Conservation (phyloP, 1,139 yeast genomes). For the Yamadazyma mexicana region DNA sequence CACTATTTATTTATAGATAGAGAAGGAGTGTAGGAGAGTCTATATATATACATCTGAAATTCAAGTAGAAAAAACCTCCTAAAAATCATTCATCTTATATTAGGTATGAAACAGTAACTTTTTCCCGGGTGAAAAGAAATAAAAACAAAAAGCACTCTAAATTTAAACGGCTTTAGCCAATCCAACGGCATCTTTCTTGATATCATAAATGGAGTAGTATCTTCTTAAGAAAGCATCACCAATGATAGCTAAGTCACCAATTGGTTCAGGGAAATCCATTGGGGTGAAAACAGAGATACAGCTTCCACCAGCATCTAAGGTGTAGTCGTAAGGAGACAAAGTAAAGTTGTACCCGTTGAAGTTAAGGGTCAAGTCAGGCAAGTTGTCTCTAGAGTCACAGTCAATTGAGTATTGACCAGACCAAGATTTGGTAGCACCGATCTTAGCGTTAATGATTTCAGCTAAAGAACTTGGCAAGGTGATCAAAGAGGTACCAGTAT, state of each 20-base stretch:
- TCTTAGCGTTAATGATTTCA: slow-evolving; percentile 89
- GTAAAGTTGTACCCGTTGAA: slow-evolving; percentile 91
- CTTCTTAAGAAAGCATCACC: slow-evolving; percentile 97
- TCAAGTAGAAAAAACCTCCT: too few relatives aligned
- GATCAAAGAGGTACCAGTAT: slow-evolving; percentile 95
- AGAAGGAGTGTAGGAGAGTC: too few relatives aligned
- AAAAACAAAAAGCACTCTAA: too few relatives aligned
- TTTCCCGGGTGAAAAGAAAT: slow-evolving; percentile 2
- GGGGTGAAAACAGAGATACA: slow-evolving; percentile 96
- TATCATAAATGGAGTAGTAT: slow-evolving; percentile 90
- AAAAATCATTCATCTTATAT: too few relatives aligned
- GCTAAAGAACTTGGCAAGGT: slow-evolving; percentile 94
- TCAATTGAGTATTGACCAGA: slow-evolving; percentile 94
- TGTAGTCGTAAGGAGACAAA: slow-evolving; percentile 83
- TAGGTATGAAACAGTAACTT: slow-evolving; percentile 1
- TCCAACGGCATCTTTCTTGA: slow-evolving; percentile 89
- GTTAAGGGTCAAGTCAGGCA: slow-evolving; percentile 90
- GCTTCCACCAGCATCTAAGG: slow-evolving; percentile 88
- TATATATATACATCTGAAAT: too few relatives aligned
- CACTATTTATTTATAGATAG: too few relatives aligned
- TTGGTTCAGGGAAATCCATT: slow-evolving; percentile 95
- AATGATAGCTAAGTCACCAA: slow-evolving; percentile 92
- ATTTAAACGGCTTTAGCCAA: slow-evolving; percentile 63
- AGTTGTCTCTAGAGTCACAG: slow-evolving; percentile 74
- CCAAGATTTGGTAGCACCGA: slow-evolving; percentile 97